phyloP scores from a whole-genome alignment of 163 green algal genomes.

The Chlorella variabilis region DNA sequence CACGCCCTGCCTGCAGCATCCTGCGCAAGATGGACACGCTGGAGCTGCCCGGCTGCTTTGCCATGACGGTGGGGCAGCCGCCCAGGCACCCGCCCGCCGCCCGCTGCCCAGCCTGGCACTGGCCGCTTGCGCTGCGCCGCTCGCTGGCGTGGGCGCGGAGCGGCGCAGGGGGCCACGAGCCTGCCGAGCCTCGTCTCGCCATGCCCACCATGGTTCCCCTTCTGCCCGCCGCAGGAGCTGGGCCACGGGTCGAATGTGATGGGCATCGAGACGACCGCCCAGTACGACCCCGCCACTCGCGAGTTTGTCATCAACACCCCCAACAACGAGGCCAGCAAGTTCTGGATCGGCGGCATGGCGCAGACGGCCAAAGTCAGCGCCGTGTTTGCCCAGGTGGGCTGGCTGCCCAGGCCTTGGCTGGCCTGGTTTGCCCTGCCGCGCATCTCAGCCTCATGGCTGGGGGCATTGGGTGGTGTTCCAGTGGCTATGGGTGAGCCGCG shows the following conservation, averaged over 20 bases:
- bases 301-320: constrained; percentile 90
- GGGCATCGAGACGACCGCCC: constrained; percentile 87
- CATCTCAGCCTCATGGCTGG: too few relatives aligned
- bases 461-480: too few relatives aligned
- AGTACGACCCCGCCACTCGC: constrained; percentile 31
- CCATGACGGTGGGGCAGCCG: constrained; percentile 70
- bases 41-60: constrained; percentile 84
- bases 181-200: too few relatives aligned
- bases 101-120: too few relatives aligned
- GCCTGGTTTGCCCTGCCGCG: too few relatives aligned
- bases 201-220: too few relatives aligned
- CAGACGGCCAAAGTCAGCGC: constrained; percentile 72
- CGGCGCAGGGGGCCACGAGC: too few relatives aligned
- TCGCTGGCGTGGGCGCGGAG: too few relatives aligned
- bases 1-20: constrained; percentile 36
- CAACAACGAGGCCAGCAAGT: constrained; percentile 81
- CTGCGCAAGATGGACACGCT: constrained; percentile 75
- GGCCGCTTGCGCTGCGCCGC: too few relatives aligned
- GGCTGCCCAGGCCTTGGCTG: neutral
- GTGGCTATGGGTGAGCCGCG: too few relatives aligned
- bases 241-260: constrained; percentile 88
- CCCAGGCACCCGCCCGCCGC: constrained; percentile 55
- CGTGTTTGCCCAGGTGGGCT: constrained; percentile 90
- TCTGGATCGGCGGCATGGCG: constrained; percentile 73
- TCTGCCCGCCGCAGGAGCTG: neutral